phyloP scores from a whole-genome alignment of 805 yeast genomes.

The Blastobotrys chiropterorum region DNA sequence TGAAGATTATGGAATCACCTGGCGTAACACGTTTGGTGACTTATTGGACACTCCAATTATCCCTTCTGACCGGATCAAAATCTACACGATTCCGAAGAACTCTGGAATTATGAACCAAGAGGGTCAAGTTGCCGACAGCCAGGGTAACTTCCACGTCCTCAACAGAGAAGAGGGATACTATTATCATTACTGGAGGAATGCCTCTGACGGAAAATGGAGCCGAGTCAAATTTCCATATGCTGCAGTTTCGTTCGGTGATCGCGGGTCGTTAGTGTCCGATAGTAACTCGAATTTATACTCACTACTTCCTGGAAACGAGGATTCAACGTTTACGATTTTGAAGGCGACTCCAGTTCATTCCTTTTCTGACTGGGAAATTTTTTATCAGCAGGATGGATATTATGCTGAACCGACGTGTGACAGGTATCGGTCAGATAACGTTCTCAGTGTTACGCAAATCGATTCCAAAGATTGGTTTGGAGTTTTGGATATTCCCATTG shows the following conservation, averaged over 20 bases:
- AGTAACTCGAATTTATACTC: background rate
- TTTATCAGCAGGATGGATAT: background rate
- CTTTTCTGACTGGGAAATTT: background rate
- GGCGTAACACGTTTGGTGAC: conserved; percentile 15
- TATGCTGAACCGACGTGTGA: conserved; percentile 1
- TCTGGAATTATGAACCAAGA: conserved; percentile 24
- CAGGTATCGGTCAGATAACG: background rate
- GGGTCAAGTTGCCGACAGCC: conserved; percentile 18
- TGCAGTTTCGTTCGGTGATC: background rate
- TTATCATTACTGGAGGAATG: conserved; percentile 14
- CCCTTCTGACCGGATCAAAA: conserved; percentile 5
- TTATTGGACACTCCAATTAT: conserved; percentile 13
- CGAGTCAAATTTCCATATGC: background rate
- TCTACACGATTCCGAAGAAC: conserved; percentile 5
- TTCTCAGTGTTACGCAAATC: background rate
- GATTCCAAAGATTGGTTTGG: background rate
- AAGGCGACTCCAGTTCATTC: background rate
- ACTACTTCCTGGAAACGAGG: background rate
- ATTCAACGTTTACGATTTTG: background rate
- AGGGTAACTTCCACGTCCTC: conserved; percentile 18
- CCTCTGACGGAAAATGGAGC: background rate
- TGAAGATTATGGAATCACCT: conserved; percentile 19
- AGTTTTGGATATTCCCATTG: background rate
- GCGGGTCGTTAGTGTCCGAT: background rate
- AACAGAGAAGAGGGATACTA: conserved; percentile 18